Evolutionary conservation across 192 early-diverging fungal species (phyloP).

Genomic region (Coemansia sp.): DNA sequence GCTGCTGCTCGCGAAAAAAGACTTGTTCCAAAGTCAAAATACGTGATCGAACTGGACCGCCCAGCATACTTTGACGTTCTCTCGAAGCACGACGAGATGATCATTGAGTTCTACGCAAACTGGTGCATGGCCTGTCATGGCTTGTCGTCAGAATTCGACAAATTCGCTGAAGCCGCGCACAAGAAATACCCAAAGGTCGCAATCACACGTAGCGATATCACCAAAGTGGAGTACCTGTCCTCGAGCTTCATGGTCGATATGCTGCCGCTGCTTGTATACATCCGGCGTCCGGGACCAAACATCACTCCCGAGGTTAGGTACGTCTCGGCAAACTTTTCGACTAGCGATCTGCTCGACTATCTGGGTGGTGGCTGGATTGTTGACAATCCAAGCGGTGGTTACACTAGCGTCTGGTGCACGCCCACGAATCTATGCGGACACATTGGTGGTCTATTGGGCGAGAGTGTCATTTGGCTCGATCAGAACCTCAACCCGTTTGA

Average conservation of each 20-base stretch:
- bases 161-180: conserved; percentile 32
- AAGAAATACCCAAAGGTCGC: conserved; percentile 37
- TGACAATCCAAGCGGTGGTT: conserved; percentile 35
- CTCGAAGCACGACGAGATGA: conserved; percentile 25
- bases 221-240: conserved; percentile 46
- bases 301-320: conserved; percentile 37
- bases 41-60: conserved; percentile 42
- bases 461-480: conserved; percentile 35
- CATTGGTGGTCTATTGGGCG: conserved; percentile 44
- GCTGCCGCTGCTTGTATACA: conserved; percentile 43
- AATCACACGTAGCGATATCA: conserved; percentile 41
- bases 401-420: conserved; percentile 50
- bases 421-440: conserved; percentile 51
- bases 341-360: conserved; percentile 34
- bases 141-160: conserved; percentile 39
- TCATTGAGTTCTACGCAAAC: conserved; percentile 55
- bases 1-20: conserved; percentile 21
- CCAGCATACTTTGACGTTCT: conserved; percentile 29
- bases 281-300: conserved; percentile 24
- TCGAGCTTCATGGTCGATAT: conserved; percentile 51
- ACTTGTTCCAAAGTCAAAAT: conserved; percentile 40
- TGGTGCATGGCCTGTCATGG: conserved; percentile 52
- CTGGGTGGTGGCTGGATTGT: conserved; percentile 34
- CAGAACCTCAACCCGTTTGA: conserved; percentile 37
- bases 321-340: conserved; percentile 43